These are phyloP conservation scores for Plasmodium adleri DNA, from an alignment of 169 alveolate species.

Conservation along the genomic window DNA sequence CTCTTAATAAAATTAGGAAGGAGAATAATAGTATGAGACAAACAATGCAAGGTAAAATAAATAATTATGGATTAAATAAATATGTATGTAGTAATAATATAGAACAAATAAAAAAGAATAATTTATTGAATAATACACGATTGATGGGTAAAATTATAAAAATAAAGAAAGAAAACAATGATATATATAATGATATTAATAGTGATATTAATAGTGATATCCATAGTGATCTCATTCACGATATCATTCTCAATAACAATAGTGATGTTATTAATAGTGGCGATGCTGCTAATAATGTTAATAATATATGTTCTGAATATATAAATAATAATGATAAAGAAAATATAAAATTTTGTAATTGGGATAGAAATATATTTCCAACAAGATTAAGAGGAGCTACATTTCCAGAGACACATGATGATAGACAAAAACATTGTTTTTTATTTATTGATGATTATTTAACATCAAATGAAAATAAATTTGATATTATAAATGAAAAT, in stretches of 20 bases:
- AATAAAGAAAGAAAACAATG: too few relatives aligned
- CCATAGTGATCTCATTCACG: too few relatives aligned
- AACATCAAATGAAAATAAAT: constrained; percentile 53
- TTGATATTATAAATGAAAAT: constrained; percentile 47
- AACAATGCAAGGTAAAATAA: background rate
- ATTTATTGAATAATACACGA: too few relatives aligned
- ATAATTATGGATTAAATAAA: background rate
- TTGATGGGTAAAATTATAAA: too few relatives aligned
- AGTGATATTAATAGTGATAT: too few relatives aligned
- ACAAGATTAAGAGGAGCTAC: constrained; percentile 56
- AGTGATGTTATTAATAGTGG: background rate
- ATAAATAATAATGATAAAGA: constrained; percentile 1
- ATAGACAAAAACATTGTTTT: constrained; percentile 73
- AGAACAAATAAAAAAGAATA: background rate
- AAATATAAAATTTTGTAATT: background rate
- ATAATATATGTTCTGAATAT: background rate
- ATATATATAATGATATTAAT: too few relatives aligned
- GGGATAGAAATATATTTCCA: background rate
- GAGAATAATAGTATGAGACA: background rate
- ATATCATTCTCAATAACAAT: too few relatives aligned
- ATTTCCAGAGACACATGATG: constrained; percentile 75
- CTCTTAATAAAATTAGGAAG: background rate
- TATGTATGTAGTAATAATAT: background rate
- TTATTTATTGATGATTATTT: constrained; percentile 74
- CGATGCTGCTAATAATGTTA: background rate